Evolutionary conservation across 495 filamentous ascomycete species (phyloP).

Genomic region (Neurospora tetrasperma): DNA sequence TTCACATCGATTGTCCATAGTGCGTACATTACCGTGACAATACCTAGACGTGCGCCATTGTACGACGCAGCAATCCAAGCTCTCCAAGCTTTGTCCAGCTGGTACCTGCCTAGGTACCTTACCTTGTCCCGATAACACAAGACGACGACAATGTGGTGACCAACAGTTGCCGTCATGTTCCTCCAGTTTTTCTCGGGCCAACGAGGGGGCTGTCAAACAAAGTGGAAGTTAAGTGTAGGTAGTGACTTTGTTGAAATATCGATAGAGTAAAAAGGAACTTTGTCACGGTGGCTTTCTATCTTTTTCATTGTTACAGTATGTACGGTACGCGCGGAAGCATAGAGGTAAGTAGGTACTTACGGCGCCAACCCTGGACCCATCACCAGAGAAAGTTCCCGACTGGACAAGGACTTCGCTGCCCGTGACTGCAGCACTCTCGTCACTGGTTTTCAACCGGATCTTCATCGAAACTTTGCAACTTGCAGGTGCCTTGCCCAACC

Average conservation of each 20-base stretch:
- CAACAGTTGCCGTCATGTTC: neutral
- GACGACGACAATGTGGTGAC: neutral
- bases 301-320: neutral
- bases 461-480: neutral
- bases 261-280: neutral
- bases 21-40: neutral
- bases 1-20: neutral
- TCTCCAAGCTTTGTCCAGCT: neutral
- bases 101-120: neutral
- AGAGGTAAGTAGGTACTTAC: no score
- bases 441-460: neutral
- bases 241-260: neutral
- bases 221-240: neutral
- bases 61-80: neutral
- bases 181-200: neutral
- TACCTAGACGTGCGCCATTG: neutral
- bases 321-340: neutral
- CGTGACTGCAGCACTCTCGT: neutral
- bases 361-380: neutral
- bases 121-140: neutral
- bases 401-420: no score
- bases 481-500: neutral
- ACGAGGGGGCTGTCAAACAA: neutral
- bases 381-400: neutral
- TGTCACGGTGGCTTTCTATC: neutral